Percentiles rank a stretch among this genome's conserved stretches.
phyloP scores from a whole-genome alignment of 805 yeast genomes.

The Cephaloascus fragrans region DNA sequence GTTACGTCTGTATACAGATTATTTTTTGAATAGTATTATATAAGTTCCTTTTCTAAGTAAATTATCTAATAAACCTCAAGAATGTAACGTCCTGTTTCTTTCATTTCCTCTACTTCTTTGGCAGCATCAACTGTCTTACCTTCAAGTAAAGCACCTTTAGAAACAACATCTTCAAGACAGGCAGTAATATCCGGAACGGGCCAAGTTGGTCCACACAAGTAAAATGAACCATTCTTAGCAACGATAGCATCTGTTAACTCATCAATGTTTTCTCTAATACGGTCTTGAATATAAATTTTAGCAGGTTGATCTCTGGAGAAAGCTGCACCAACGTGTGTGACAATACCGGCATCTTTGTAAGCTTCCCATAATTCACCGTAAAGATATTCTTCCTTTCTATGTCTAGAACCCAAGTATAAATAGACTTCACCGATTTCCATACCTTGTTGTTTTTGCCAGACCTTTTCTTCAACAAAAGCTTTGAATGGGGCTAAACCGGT shows the following conservation, averaged over 20 bases:
- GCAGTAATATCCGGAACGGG: constrained; percentile 95
- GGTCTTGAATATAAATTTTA: constrained; percentile 91
- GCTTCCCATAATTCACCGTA: constrained; percentile 98
- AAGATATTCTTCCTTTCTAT: constrained; percentile 87
- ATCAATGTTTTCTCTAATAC: constrained; percentile 67
- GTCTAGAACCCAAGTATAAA: constrained; percentile 89
- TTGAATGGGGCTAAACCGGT: constrained; percentile 98
- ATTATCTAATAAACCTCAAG: constrained; percentile 73
- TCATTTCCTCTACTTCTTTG: constrained; percentile 83
- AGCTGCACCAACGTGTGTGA: constrained; percentile 95
- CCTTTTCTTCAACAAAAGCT: constrained; percentile 92
- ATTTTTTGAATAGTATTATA: no score
- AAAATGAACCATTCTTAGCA: constrained; percentile 76
- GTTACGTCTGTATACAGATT: no score
- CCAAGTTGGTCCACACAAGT: constrained; percentile 98
- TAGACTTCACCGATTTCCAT: constrained; percentile 80
- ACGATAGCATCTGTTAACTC: constrained; percentile 75
- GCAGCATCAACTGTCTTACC: constrained; percentile 66
- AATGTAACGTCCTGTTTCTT: constrained; percentile 86
- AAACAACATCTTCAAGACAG: constrained; percentile 75
- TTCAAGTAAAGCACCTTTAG: constrained; percentile 55
- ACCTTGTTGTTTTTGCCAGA: constrained; percentile 89
- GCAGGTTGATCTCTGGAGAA: constrained; percentile 95
- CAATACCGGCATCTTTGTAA: constrained; percentile 79
- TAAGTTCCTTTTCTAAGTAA: no score